Evolutionary conservation across 1,139 yeast genomes (phyloP).

Genomic region (Meyerozyma athensensis): DNA sequence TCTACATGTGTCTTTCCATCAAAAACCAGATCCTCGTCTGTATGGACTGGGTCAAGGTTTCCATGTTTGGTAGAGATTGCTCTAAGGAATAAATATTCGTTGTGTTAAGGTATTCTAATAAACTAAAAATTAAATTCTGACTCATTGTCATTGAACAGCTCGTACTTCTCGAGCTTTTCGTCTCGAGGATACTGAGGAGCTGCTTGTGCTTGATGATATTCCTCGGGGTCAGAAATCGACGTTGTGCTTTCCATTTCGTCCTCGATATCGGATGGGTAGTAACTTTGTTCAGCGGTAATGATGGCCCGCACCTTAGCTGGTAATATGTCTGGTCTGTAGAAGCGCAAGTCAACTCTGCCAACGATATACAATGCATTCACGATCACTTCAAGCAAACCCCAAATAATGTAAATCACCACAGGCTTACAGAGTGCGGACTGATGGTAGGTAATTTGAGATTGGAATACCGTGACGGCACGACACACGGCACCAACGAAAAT

Average conservation of each 20-base stretch:
- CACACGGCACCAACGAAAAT: conserved; percentile 29
- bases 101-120: background rate
- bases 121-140: conserved; percentile 3
- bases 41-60: conserved; percentile 84
- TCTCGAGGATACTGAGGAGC: background rate
- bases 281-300: conserved; percentile 39
- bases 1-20: conserved; percentile 86
- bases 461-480: conserved; percentile 31
- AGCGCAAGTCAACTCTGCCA: conserved; percentile 44
- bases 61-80: conserved; percentile 84
- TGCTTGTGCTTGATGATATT: background rate
- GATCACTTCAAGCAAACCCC: conserved; percentile 38
- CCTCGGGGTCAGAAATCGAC: background rate
- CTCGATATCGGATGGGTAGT: conserved; percentile 18
- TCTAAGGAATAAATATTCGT: conserved; percentile 42
- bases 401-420: conserved; percentile 31
- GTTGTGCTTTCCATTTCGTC: conserved; percentile 7
- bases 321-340: conserved; percentile 42
- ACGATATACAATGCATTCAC: conserved; percentile 33
- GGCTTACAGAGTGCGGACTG: conserved; percentile 21
- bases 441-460: conserved; percentile 18
- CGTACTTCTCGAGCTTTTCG: background rate
- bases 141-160: conserved; percentile 1
- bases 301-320: conserved; percentile 35
- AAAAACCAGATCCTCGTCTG: conserved; percentile 82